These are phyloP conservation scores for Phytopythium kandeliae DNA, from an alignment of 352 stramenopile genomes.

Conservation along the genomic window DNA sequence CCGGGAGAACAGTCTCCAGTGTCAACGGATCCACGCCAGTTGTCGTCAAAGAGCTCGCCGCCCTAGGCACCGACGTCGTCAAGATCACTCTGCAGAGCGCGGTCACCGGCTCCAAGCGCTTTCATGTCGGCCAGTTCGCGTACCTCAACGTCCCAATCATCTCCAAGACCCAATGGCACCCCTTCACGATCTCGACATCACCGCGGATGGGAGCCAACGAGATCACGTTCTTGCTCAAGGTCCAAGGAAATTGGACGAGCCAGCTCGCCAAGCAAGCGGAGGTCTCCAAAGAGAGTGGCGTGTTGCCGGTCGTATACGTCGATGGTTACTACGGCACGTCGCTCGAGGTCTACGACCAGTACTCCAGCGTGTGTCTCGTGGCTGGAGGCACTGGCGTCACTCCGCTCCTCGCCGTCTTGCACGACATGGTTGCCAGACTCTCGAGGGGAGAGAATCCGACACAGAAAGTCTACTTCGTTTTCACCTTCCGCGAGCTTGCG, in stretches of 20 bases:
- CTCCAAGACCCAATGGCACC: slow-evolving; percentile 56
- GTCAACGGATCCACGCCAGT: slow-evolving; percentile 33
- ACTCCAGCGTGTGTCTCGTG: slow-evolving; percentile 36
- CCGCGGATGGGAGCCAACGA: slow-evolving; percentile 21
- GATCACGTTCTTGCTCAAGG: slow-evolving; percentile 46
- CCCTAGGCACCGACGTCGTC: slow-evolving; percentile 29
- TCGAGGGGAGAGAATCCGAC: slow-evolving; percentile 3
- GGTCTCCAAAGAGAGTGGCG: slow-evolving; percentile 16
- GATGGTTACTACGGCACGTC: slow-evolving; percentile 53
- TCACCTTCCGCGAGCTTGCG: slow-evolving; percentile 33
- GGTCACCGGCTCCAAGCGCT: slow-evolving; percentile 14
- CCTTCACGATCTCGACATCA: slow-evolving; percentile 54
- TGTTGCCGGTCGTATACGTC: slow-evolving; percentile 35
- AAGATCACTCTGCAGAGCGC: slow-evolving; percentile 36
- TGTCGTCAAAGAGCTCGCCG: slow-evolving; percentile 23
- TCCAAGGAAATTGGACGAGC: slow-evolving; percentile 41
- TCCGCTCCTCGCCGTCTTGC: slow-evolving; percentile 44
- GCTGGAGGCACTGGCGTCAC: slow-evolving; percentile 48
- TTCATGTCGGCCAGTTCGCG: slow-evolving; percentile 46
- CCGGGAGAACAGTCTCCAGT: slow-evolving; percentile 37
- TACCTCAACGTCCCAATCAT: slow-evolving; percentile 52
- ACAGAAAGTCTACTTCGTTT: slow-evolving; percentile 31
- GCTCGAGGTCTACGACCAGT: slow-evolving; percentile 33
- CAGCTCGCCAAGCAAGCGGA: slow-evolving; percentile 31
- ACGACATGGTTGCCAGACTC: slow-evolving; percentile 33